phyloP scores from a whole-genome alignment of 306 rosid genomes.

The Citrullus mucosospermus region DNA sequence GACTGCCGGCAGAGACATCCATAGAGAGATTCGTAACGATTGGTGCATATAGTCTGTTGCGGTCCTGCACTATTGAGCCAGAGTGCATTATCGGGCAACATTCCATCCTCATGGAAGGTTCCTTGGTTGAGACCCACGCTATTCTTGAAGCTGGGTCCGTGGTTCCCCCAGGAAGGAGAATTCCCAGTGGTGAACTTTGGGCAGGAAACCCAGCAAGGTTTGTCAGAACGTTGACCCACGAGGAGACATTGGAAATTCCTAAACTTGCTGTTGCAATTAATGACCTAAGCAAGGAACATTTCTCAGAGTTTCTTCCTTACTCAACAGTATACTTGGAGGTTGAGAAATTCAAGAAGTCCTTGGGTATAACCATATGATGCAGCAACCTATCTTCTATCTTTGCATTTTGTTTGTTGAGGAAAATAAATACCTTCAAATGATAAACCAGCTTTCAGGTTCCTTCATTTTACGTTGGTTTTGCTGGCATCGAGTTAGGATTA shows the following conservation, averaged over 20 bases:
- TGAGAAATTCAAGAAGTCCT: conserved; percentile 90
- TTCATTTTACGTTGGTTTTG: conserved; percentile 16
- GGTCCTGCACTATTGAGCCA: conserved; percentile 96
- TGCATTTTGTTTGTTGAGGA: conserved; percentile 44
- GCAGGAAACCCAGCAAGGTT: conserved; percentile 96
- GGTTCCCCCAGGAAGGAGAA: conserved; percentile 90
- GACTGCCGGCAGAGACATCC: conserved; percentile 84
- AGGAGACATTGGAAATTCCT: conserved; percentile 91
- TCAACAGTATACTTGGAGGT: conserved; percentile 93
- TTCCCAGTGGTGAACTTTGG: conserved; percentile 94
- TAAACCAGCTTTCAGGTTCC: conserved; percentile 26
- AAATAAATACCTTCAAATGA: conserved; percentile 52
- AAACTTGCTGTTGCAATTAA: conserved; percentile 91
- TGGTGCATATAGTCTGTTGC: conserved; percentile 84
- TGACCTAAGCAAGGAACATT: conserved; percentile 77
- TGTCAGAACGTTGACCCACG: conserved; percentile 73
- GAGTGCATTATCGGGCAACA: conserved; percentile 97
- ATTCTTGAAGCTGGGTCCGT: conserved; percentile 99
- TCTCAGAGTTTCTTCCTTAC: conserved; percentile 81
- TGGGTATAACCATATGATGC: conserved; percentile 66
- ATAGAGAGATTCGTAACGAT: conserved; percentile 82
- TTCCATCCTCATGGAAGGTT: conserved; percentile 98
- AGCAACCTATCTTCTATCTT: conserved; percentile 15
- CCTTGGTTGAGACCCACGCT: conserved; percentile 82
- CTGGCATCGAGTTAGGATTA: conserved; percentile 1